A percentile compares a stretch with the other conserved stretches of the same genome.
phyloP scores from a whole-genome alignment of 2,329 filamentous ascomycete genomes.

The Ceratocystis destructans region DNA sequence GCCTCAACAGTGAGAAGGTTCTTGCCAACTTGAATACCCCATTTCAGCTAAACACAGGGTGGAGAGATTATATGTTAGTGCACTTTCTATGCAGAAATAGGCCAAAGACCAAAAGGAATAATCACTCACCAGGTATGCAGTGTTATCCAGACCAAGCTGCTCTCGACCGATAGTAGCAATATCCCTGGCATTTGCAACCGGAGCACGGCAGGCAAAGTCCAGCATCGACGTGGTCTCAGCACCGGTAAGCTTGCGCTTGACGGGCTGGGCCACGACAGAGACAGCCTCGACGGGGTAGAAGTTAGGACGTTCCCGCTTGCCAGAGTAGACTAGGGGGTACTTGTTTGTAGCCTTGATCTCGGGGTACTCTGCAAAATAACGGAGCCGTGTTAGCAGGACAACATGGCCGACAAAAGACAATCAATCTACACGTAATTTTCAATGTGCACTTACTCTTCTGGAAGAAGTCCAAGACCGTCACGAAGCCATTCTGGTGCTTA shows the following conservation, averaged over 20 bases:
- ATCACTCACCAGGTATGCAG: conserved; percentile 30
- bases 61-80: too few species aligned
- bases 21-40: conserved; percentile 49
- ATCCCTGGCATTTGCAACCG: conserved; percentile 51
- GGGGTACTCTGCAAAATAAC: conserved; percentile 26
- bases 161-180: conserved; percentile 45
- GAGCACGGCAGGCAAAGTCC: conserved; percentile 53
- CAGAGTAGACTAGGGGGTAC: conserved; percentile 54
- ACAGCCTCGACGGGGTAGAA: conserved; percentile 58
- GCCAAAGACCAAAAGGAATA: conserved; percentile 19
- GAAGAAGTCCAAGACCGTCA: conserved; percentile 34
- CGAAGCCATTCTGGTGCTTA: conserved; percentile 23
- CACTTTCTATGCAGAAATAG: not conserved
- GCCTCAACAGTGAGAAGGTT: conserved; percentile 58
- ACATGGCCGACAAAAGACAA: too few species aligned
- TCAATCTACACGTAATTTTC: too few species aligned
- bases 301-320: conserved; percentile 39
- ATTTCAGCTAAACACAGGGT: conserved; percentile 28
- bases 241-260: conserved; percentile 41
- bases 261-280: conserved; percentile 46
- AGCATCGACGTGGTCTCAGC: conserved; percentile 58
- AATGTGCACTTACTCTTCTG: conserved; percentile 28
- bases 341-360: conserved; percentile 25
- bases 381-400: not conserved
- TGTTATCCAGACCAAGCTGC: conserved; percentile 42